Evolutionary conservation across 2,329 filamentous ascomycete genomes (phyloP).

Genomic region (Xylariales sp.): DNA sequence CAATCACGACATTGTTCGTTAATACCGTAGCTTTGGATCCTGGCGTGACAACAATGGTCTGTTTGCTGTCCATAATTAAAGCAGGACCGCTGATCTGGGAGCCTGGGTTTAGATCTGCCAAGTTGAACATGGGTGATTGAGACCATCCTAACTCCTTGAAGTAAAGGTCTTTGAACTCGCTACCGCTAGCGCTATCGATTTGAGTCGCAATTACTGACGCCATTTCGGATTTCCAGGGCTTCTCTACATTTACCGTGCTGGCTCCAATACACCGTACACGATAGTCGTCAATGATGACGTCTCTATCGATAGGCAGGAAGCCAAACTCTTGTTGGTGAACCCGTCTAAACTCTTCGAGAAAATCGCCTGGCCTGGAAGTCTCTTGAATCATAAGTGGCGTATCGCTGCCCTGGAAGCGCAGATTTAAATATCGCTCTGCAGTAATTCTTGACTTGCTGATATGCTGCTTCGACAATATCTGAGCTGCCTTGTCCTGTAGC

Average conservation of each 20-base stretch:
- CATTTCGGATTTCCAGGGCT: neutral
- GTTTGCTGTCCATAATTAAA: slow-evolving; percentile 19
- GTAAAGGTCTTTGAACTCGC: neutral
- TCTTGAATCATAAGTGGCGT: slow-evolving; percentile 10
- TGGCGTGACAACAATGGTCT: slow-evolving; percentile 13
- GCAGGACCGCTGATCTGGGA: neutral
- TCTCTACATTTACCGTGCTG: slow-evolving; percentile 1
- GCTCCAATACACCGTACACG: slow-evolving; percentile 9
- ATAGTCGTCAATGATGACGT: slow-evolving; percentile 10
- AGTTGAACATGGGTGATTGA: neutral
- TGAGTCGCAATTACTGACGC: neutral
- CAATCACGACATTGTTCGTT: slow-evolving; percentile 13
- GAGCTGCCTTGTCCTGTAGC: neutral
- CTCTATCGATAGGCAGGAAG: slow-evolving; percentile 32
- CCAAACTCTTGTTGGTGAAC: slow-evolving; percentile 70
- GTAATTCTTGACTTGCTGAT: slow-evolving; percentile 1
- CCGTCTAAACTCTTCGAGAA: slow-evolving; percentile 60
- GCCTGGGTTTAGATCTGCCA: neutral
- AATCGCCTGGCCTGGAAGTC: slow-evolving; percentile 34
- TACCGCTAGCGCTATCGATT: neutral
- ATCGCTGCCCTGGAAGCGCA: slow-evolving; percentile 10
- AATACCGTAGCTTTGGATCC: slow-evolving; percentile 24
- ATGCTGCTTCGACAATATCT: slow-evolving; percentile 30
- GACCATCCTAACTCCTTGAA: slow-evolving; percentile 3
- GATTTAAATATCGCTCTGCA: slow-evolving; percentile 7